A percentile compares a stretch with the other conserved stretches of the same genome.
phyloP scores from a whole-genome alignment of 176 grass and related monocot species.

The Paspalum notatum region DNA sequence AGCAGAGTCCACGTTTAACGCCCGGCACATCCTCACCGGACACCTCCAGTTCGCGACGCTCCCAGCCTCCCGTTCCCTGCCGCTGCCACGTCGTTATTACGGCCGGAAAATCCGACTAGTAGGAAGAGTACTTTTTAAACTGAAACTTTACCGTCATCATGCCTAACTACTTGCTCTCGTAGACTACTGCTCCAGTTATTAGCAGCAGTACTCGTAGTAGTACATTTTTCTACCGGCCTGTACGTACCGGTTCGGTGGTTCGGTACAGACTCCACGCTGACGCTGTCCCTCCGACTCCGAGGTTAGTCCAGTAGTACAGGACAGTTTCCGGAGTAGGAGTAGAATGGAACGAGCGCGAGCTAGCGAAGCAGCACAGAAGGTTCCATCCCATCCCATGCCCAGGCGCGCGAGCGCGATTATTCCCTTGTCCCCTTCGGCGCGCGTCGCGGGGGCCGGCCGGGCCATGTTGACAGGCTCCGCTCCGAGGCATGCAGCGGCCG shows the following conservation, averaged over 20 bases:
- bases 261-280: constrained; percentile 23
- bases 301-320: background rate
- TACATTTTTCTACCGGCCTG: background rate
- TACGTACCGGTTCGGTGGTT: constrained; percentile 20
- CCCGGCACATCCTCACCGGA: constrained; percentile 20
- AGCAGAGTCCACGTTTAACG: constrained; percentile 1
- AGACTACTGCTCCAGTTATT: too few relatives aligned
- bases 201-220: too few relatives aligned
- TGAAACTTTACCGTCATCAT: background rate
- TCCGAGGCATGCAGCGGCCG: background rate
- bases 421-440: constrained; percentile 23
- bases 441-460: background rate
- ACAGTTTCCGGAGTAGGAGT: background rate
- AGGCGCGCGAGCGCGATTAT: background rate
- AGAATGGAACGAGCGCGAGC: background rate
- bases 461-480: background rate
- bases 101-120: background rate
- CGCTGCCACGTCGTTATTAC: constrained; percentile 29
- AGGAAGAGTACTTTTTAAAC: background rate
- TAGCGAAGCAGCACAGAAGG: constrained; percentile 28
- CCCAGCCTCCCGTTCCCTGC: background rate
- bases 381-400: constrained; percentile 4
- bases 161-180: too few relatives aligned
- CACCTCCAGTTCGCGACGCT: constrained; percentile 22
- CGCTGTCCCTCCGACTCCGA: constrained; percentile 16